phyloP scores from a whole-genome alignment of 306 rosid genomes.

The Rubus parviflorus region DNA sequence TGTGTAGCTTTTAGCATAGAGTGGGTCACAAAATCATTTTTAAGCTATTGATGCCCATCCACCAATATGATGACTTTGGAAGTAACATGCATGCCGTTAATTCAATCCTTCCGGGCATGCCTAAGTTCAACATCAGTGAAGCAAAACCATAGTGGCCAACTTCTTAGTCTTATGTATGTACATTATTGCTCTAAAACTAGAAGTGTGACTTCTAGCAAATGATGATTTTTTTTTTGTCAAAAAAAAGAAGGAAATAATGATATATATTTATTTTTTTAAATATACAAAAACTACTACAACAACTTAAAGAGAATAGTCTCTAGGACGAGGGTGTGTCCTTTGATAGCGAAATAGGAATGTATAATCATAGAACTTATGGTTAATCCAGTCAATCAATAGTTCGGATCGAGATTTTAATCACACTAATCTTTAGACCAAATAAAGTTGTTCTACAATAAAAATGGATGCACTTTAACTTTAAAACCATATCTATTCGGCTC shows the following conservation, averaged over 20 bases:
- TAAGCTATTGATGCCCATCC: conserved; percentile 11
- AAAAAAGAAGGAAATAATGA: too few species aligned
- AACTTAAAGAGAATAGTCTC: not conserved
- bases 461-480: not conserved
- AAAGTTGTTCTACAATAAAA: too few species aligned
- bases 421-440: too few species aligned
- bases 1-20: not conserved
- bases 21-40: conserved; percentile 7
- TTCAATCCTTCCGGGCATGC: not conserved
- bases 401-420: too few species aligned
- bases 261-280: too few species aligned
- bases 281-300: not conserved
- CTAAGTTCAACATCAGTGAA: not conserved
- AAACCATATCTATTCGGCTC: not conserved
- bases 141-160: not conserved
- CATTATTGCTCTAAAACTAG: not conserved
- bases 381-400: too few species aligned
- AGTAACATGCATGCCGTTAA: conserved; percentile 2
- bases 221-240: not conserved
- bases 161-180: not conserved
- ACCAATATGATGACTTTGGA: not conserved
- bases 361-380: too few species aligned
- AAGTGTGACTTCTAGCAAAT: not conserved
- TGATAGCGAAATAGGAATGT: too few species aligned
- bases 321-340: too few species aligned